Evolutionary conservation across 768 basidiomycete genomes (phyloP), one percentile per base, ranked within the genome.

Genomic region (Lactifluus piperatus): DNA sequence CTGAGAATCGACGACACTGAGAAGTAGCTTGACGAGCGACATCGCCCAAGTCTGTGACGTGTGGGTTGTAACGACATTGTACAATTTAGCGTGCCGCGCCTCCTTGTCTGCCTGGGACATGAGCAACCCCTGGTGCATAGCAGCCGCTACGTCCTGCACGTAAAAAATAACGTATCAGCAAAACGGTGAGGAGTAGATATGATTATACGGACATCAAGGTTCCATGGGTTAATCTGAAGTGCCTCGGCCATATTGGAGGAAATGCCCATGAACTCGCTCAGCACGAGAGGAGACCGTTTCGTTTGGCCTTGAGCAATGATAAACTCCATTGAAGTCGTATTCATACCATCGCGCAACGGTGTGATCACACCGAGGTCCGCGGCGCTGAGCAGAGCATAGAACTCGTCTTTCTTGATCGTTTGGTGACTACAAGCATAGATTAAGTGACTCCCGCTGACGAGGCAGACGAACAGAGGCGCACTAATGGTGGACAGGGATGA

Each of bases 181-280:
- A 36, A 52, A 37, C 11, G 16, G 29, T 18, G n/a, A 7, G 26
- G 5, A 46, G 8, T 0, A 26, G 27, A 60, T 20, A 46, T 26
- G 20, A 49, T 20, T 39, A 45, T 3, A 79, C 83, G 44, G 60
- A 90, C 91, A 56, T 85, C 88, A 20, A 97, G 82, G 71, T 94
- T 91, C 91, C 94, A 97, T 1, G 95, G 95, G 72, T 99, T 98
- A 57, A 97, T 88, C 62, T 91, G 82, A 20, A 97, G 75, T 22
- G 95, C 91, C 29, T 93, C 83, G 51, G 79, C 77, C 91, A 98
- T 94, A 62, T 91, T 85, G 67, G 89, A 85, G 54, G 91, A 89
- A 66, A 97, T 97, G 10, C 95, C 95, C 89, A 97, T 97, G 69
- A 98, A 98, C 74, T 99, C 95, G 68, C 90, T 93, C 55, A 99